phyloP scores from a whole-genome alignment of 139 green algal species.

The Chloropicon primus region DNA sequence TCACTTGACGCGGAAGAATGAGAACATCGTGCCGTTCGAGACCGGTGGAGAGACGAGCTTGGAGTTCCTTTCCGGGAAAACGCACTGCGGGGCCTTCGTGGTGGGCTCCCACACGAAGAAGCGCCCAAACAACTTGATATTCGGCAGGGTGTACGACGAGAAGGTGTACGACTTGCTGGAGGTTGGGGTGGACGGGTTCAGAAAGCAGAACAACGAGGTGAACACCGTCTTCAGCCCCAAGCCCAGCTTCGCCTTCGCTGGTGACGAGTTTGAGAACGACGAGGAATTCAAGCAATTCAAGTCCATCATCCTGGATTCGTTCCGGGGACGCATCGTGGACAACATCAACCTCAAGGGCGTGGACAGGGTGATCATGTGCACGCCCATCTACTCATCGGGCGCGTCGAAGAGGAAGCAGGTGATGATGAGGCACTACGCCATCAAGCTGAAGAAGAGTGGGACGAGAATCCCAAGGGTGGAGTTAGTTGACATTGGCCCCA shows the following conservation, averaged over 20 bases:
- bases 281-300: conserved; percentile 43
- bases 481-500: conserved; percentile 71
- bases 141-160: conserved; percentile 82
- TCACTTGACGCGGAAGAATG: conserved; percentile 65
- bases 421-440: conserved; percentile 56
- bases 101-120: conserved; percentile 88
- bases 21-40: conserved; percentile 75
- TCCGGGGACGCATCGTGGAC: conserved; percentile 55
- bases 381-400: conserved; percentile 18
- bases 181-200: conserved; percentile 12
- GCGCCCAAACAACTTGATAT: conserved; percentile 80
- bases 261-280: conserved; percentile 67
- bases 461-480: conserved; percentile 53
- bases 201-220: neutral
- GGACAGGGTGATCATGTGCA: conserved; percentile 48
- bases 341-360: conserved; percentile 67
- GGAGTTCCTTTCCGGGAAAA: conserved; percentile 51
- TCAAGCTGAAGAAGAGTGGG: conserved; percentile 62
- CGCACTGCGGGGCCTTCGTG: conserved; percentile 59
- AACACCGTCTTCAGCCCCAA: conserved; percentile 16
- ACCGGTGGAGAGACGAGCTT: conserved; percentile 54
- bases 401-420: conserved; percentile 18
- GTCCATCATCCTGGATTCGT: conserved; percentile 72
- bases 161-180: conserved; percentile 68
- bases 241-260: conserved; percentile 72